A percentile compares a stretch with the other conserved stretches of the same genome.
phyloP scores from a whole-genome alignment of 1,284 basidiomycete species.

The Pseudozyma sp. region DNA sequence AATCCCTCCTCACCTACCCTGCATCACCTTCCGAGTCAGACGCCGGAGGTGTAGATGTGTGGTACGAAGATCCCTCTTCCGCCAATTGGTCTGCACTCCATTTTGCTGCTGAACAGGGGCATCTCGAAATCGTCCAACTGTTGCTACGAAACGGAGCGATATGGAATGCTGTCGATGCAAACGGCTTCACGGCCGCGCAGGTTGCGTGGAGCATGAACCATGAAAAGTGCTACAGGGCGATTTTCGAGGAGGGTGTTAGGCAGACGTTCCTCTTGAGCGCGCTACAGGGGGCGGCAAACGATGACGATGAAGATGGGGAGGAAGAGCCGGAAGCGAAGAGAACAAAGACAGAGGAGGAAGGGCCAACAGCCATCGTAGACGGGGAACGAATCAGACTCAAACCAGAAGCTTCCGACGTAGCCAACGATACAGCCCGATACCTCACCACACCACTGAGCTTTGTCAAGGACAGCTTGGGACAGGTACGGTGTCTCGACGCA shows the following conservation, averaged over 20 bases:
- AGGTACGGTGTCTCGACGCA: constrained; percentile 80
- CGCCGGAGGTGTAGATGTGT: constrained; percentile 74
- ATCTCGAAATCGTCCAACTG: constrained; percentile 75
- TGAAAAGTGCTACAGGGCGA: constrained; percentile 43
- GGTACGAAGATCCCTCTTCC: constrained; percentile 80
- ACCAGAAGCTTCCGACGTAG: constrained; percentile 44
- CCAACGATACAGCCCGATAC: constrained; percentile 78
- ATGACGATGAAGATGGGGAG: constrained; percentile 12
- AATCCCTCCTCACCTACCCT: constrained; percentile 35
- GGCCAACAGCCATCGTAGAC: constrained; percentile 10
- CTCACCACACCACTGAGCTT: constrained; percentile 80
- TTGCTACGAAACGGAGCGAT: constrained; percentile 85
- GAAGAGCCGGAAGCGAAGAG: constrained; percentile 26
- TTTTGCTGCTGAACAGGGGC: constrained; percentile 83
- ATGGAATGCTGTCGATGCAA: constrained; percentile 79
- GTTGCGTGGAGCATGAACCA: constrained; percentile 63
- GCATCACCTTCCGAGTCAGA: constrained; percentile 3
- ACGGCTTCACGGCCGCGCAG: constrained; percentile 63
- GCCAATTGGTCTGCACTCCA: constrained; percentile 82
- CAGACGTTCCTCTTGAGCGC: constrained; percentile 55
- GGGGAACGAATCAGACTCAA: constrained; percentile 71
- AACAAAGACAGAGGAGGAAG: constrained; percentile 6
- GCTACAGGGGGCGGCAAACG: constrained; percentile 14
- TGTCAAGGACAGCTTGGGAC: constrained; percentile 74
- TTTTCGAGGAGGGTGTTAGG: constrained; percentile 69